Percentiles rank a stretch among this genome's conserved stretches.
phyloP scores from a whole-genome alignment of 257 asterid species.

The Primulina eburnea region DNA sequence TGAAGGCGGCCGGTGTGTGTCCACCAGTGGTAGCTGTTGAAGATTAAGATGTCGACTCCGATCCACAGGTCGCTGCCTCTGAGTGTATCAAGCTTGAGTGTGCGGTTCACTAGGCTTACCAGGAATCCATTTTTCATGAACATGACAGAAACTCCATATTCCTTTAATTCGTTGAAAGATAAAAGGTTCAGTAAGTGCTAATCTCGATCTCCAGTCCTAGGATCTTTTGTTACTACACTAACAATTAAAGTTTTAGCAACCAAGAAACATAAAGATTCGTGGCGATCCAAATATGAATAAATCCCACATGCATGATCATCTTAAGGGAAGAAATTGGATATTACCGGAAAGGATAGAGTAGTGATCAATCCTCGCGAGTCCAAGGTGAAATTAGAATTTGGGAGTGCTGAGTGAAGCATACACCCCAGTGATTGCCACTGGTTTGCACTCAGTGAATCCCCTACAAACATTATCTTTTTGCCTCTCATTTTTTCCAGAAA shows the following conservation, averaged over 20 bases:
- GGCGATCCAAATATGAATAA: too few relatives aligned
- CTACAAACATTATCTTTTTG: constrained; percentile 62
- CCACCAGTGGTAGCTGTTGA: constrained; percentile 88
- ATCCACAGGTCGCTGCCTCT: constrained; percentile 39
- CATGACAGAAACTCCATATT: constrained; percentile 24
- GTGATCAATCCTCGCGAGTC: constrained; percentile 34
- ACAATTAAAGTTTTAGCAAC: too few relatives aligned
- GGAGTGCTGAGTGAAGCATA: constrained; percentile 53
- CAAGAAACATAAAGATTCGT: too few relatives aligned
- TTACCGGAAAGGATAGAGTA: constrained; percentile 35
- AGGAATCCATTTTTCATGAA: constrained; percentile 40
- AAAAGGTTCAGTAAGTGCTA: too few relatives aligned
- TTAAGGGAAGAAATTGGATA: too few relatives aligned
- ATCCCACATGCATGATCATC: background rate
- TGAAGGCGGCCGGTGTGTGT: constrained; percentile 50
- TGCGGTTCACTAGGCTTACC: constrained; percentile 32
- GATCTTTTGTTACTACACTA: too few relatives aligned
- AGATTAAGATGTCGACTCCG: constrained; percentile 47
- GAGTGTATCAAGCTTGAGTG: constrained; percentile 55
- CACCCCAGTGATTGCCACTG: constrained; percentile 58
- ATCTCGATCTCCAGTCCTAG: too few relatives aligned
- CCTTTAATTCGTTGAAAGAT: constrained; percentile 20
- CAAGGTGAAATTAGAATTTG: constrained; percentile 33
- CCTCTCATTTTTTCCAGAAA: constrained; percentile 49
- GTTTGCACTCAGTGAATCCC: constrained; percentile 54